phyloP scores from a whole-genome alignment of 345 rosid species.

The Citrus reticulata region DNA sequence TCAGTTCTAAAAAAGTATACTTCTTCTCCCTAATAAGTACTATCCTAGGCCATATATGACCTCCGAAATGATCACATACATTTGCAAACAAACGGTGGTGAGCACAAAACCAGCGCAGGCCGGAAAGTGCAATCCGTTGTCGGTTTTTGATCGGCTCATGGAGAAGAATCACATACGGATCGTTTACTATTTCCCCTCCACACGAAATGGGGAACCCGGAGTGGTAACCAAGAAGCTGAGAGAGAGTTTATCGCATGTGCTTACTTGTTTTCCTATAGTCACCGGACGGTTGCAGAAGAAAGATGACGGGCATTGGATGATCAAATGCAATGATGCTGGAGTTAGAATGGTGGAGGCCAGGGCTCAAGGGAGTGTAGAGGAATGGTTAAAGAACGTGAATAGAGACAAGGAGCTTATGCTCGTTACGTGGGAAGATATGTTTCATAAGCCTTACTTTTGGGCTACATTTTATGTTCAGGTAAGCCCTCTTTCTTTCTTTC shows the following conservation, averaged over 20 bases:
- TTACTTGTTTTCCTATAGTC: conserved; percentile 44
- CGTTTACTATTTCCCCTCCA: conserved; percentile 50
- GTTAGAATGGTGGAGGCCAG: conserved; percentile 64
- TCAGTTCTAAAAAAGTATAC: too few relatives aligned
- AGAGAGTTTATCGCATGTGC: conserved; percentile 45
- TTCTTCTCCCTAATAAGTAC: neutral
- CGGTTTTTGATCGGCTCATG: conserved; percentile 66
- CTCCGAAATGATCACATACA: conserved; percentile 19
- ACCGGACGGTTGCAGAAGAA: conserved; percentile 52
- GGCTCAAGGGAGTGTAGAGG: conserved; percentile 47
- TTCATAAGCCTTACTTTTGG: conserved; percentile 59
- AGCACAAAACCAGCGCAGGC: conserved; percentile 59
- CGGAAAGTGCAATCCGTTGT: conserved; percentile 31
- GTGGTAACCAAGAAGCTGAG: conserved; percentile 41
- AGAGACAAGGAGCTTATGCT: conserved; percentile 60
- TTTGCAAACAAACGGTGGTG: conserved; percentile 63
- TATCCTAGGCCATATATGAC: conserved; percentile 15
- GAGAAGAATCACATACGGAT: conserved; percentile 48
- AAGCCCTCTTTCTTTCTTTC: neutral
- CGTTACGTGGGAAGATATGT: conserved; percentile 73
- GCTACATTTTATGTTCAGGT: conserved; percentile 78
- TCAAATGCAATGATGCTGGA: conserved; percentile 76
- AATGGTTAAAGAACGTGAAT: conserved; percentile 49
- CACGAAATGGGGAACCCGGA: conserved; percentile 23
- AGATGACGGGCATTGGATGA: conserved; percentile 40